These are phyloP conservation scores for Fusarium avenaceum DNA, from an alignment of 2,329 filamentous ascomycete genomes.

Conservation along the genomic window DNA sequence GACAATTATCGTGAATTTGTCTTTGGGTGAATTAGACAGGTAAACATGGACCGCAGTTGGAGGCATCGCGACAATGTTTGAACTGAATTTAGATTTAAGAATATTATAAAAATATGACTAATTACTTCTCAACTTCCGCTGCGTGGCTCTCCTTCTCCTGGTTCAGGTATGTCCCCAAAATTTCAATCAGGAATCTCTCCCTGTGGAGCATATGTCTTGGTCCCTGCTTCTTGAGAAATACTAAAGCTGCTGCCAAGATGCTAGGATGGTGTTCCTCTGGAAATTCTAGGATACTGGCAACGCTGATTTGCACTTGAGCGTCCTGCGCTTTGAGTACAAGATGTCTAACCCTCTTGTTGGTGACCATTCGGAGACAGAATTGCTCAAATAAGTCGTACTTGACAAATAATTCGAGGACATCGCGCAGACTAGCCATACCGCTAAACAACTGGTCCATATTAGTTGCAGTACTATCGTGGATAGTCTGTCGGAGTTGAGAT, in stretches of 20 bases:
- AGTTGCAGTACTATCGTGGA: conserved; percentile 14
- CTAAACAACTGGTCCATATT: conserved; percentile 16
- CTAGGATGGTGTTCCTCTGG: conserved; percentile 17
- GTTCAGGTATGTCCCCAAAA: conserved; percentile 28
- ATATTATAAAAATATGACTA: no score
- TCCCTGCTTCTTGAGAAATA: conserved; percentile 25
- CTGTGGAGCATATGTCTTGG: conserved; percentile 25
- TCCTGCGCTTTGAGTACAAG: neutral
- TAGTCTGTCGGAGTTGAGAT: conserved; percentile 11
- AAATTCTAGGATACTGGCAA: neutral
- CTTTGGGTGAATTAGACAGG: conserved; percentile 62
- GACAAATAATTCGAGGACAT: conserved; percentile 24
- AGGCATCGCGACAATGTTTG: no score
- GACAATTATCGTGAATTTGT: conserved; percentile 82
- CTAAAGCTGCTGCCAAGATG: conserved; percentile 10
- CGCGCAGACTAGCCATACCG: neutral
- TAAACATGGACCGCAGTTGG: no score
- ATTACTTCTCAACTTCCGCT: neutral
- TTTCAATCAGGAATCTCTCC: conserved; percentile 38
- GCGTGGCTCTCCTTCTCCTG: neutral
- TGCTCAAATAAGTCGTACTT: conserved; percentile 40
- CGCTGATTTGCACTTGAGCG: neutral
- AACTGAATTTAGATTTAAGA: neutral
- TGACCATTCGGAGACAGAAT: conserved; percentile 26
- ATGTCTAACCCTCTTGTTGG: neutral